Evolutionary conservation across 108 stramenopile species (phyloP), one percentile per base, ranked within the genome.

Genomic region (Nannochloropsis salina): DNA sequence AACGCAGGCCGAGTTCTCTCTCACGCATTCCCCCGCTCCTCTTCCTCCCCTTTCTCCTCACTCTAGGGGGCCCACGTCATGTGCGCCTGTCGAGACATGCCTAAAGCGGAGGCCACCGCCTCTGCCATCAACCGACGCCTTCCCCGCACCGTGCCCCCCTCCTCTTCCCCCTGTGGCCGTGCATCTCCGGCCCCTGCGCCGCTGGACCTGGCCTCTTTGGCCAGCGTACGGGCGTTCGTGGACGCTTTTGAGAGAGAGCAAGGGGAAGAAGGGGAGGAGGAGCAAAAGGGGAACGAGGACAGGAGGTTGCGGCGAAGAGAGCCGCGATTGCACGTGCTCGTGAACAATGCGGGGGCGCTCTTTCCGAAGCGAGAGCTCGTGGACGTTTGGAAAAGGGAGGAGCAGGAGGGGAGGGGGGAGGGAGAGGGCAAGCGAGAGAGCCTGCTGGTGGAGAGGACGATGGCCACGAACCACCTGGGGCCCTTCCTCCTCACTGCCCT

Each of bases 381-480:
- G 9, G 42, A n/a, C 80, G 42, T 6, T 2, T 18, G 2, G 43
- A 80, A 20, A 42, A 80, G 44, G 43, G 80, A 80, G 15, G 45
- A 86, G 31, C 21, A 22, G 81, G 81, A 21, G 51, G 81, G 31
- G 45, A 45, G 2, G 42, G 47, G 22, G 81, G 82, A 41, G 45
- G 81, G 44, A 51, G 41, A 2, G 42, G 47, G 22, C 45, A 45
- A 41, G 45, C 80, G 44, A 51, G 41, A 2, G 87, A 18, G 41
- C 9, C 9, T 18, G 84, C 80, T 31, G 83, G 87, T 88, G 87
- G 87, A 88, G 9, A 51, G 84, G 31, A 88, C 45, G 80, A 84
- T 88, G 83, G 87, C 84, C 21, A 84, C 84, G n/a, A 88, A 88
- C 81, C 88, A 88, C 82, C 88, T 88, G 80, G 88, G 84, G n/a